A percentile compares a stretch with the other conserved stretches of the same genome.
These are phyloP conservation scores for Chlorella sp. DNA, from an alignment of 139 green algal species.

Conservation along the genomic window DNA sequence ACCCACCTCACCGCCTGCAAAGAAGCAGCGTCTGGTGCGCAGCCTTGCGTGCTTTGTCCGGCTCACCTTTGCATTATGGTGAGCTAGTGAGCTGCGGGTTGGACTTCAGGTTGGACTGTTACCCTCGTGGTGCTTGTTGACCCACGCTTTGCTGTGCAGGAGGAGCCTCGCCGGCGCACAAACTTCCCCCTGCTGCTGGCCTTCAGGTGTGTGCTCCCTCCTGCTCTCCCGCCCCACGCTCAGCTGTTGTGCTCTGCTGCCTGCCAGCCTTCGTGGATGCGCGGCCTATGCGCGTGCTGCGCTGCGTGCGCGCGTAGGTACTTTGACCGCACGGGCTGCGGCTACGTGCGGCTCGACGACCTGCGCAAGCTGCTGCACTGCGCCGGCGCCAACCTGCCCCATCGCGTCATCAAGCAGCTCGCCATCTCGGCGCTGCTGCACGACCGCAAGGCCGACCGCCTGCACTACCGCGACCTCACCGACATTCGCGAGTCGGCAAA, in stretches of 20 bases:
- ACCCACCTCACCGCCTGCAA: not conserved
- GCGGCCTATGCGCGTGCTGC: not conserved
- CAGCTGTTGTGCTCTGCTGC: not conserved
- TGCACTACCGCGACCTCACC: too few relatives aligned
- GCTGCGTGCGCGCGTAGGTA: conserved; percentile 22
- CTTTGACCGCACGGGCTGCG: conserved; percentile 51
- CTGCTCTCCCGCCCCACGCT: not conserved
- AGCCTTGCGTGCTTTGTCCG: too few relatives aligned
- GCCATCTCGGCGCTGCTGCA: not conserved
- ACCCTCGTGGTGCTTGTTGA: not conserved
- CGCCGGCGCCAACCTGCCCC: conserved; percentile 46
- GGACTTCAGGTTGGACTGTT: too few relatives aligned
- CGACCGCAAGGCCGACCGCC: not conserved
- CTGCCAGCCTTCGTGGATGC: too few relatives aligned
- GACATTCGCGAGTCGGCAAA: too few relatives aligned
- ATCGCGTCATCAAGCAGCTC: conserved; percentile 24
- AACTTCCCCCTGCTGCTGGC: conserved; percentile 26
- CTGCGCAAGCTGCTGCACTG: conserved; percentile 51
- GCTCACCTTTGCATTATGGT: too few relatives aligned
- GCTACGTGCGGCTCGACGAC: conserved; percentile 60
- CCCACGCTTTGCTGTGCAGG: not conserved
- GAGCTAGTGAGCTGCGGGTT: too few relatives aligned
- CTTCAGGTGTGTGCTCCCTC: conserved; percentile 41
- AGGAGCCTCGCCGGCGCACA: not conserved
- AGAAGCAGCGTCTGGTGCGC: not conserved